A percentile compares a stretch with the other conserved stretches of the same genome.
Conservation (phyloP, 306 rosid species). For the Albizia julibrissin region DNA sequence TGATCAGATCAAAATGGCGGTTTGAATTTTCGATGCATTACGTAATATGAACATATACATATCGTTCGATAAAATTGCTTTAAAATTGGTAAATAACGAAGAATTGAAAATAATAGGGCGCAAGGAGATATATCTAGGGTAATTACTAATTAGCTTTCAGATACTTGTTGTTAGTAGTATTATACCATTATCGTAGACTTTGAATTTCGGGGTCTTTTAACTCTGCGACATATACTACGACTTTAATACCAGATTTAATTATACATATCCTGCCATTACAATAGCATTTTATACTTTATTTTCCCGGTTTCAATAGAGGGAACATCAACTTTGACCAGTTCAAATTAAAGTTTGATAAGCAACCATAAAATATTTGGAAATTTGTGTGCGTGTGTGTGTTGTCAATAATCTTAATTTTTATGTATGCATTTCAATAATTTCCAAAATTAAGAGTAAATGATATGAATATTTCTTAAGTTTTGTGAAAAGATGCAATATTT, state of each 20-base stretch:
- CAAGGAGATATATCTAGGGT: not conserved
- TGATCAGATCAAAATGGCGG: not conserved
- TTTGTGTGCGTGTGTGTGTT: not conserved
- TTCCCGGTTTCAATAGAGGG: not conserved
- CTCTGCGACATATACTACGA: not conserved
- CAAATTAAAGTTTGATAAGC: not conserved
- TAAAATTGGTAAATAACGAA: not conserved
- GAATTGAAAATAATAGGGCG: not conserved
- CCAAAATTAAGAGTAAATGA: not conserved
- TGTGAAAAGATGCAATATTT: not conserved
- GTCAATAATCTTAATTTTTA: not conserved
- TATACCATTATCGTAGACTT: not conserved
- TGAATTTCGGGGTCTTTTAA: not conserved
- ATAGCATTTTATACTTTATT: not conserved
- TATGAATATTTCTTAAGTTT: not conserved
- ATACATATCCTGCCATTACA: not conserved
- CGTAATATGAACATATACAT: not conserved
- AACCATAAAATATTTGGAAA: not conserved
- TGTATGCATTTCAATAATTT: not conserved
- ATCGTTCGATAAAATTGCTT: not conserved
- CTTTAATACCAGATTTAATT: not conserved
- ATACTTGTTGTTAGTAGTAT: not conserved
- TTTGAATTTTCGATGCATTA: conserved; percentile 37
- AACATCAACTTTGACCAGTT: not conserved
- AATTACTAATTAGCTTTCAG: not conserved